A percentile compares a stretch with the other conserved stretches of the same genome.
Conservation (phyloP, 2,329 filamentous ascomycete genomes). For the Lachnellula cervina region DNA sequence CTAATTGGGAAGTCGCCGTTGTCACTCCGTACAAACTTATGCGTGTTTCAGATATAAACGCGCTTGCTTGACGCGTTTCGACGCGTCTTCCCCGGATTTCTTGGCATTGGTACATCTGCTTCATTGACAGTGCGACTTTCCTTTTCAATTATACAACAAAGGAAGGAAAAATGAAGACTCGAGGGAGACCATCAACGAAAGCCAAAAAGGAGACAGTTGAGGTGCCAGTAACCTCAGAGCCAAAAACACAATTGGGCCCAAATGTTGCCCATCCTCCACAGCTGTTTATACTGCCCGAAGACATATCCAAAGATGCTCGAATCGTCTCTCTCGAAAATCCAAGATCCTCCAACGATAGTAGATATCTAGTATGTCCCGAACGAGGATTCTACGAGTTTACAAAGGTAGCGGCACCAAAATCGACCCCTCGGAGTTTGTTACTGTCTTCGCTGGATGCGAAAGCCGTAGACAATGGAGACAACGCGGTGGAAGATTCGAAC, state of each 20-base stretch:
- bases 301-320: slow-evolving; percentile 47
- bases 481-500: slow-evolving; percentile 11
- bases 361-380: slow-evolving; percentile 59
- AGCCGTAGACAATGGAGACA: slow-evolving; percentile 7
- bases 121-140: too few relatives aligned
- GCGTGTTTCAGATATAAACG: background rate
- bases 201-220: slow-evolving; percentile 14
- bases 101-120: background rate
- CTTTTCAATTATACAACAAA: background rate
- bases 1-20: background rate
- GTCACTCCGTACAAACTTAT: background rate
- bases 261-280: slow-evolving; percentile 42
- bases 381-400: slow-evolving; percentile 63
- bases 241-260: slow-evolving; percentile 28
- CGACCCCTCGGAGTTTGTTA: slow-evolving; percentile 58
- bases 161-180: slow-evolving; percentile 25
- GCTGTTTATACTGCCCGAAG: slow-evolving; percentile 58
- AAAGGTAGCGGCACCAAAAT: slow-evolving; percentile 47
- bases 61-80: background rate
- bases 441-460: slow-evolving; percentile 31
- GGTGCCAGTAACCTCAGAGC: slow-evolving; percentile 20
- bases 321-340: slow-evolving; percentile 59
- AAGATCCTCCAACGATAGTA: slow-evolving; percentile 47
- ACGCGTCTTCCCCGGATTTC: background rate
- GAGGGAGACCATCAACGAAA: slow-evolving; percentile 24